Evolutionary conservation across 768 basidiomycete species (phyloP).

Genomic region (Lactarius trivialis): DNA sequence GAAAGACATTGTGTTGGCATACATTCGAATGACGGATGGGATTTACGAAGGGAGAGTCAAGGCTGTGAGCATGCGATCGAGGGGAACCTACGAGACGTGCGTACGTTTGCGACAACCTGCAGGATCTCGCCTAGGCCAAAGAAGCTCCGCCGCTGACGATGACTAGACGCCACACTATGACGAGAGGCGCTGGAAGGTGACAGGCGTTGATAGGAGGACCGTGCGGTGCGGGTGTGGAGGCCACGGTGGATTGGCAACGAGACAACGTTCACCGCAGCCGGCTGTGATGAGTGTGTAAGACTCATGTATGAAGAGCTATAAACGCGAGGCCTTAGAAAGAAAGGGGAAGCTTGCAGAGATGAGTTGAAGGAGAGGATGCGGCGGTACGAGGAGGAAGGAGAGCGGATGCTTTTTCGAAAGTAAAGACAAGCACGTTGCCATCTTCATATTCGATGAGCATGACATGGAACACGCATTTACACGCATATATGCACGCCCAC

Average conservation of each 20-base stretch:
- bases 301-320: constrained; percentile 11
- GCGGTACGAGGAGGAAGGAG: background rate
- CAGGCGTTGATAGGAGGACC: constrained; percentile 14
- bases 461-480: background rate
- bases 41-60: constrained; percentile 18
- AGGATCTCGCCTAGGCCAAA: constrained; percentile 79
- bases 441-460: background rate
- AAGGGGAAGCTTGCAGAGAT: background rate
- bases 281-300: constrained; percentile 5
- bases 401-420: background rate
- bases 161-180: constrained; percentile 31
- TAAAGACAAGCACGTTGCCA: constrained; percentile 1
- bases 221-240: constrained; percentile 17
- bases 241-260: constrained; percentile 17
- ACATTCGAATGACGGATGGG: constrained; percentile 5
- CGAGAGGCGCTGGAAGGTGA: constrained; percentile 6
- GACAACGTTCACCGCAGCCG: constrained; percentile 11
- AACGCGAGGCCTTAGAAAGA: constrained; percentile 4
- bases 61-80: constrained; percentile 15
- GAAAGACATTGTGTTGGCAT: constrained; percentile 17
- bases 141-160: constrained; percentile 61
- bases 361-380: background rate
- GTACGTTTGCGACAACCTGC: constrained; percentile 66
- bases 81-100: constrained; percentile 25
- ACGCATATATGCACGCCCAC: background rate